Base-by-base conservation (phyloP, 2,329 filamentous ascomycete genomes). In the Penicillium sp. region DNA sequence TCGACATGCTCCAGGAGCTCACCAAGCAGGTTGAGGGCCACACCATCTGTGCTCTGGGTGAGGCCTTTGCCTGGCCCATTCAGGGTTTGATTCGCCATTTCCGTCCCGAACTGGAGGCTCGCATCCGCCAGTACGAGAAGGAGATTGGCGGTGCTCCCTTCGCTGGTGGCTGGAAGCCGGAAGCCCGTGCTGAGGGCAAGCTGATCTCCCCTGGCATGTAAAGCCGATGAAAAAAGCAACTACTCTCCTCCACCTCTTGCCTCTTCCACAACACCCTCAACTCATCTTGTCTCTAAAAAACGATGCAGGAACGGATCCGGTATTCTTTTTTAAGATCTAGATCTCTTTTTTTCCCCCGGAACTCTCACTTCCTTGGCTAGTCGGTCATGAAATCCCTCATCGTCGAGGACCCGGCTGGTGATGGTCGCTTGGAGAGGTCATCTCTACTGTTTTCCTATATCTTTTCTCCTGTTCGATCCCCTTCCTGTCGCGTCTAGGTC, bases 1-100 rank as follows among this genome's bases (percentile, higher is more conserved):
- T 99, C 77, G 95, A 99, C 78, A 99, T 99, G 95, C 86, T 99
- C 69, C 95, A 97, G 83, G 95, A 99, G 84, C 83, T 99, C 70
- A 99, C 95, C 65, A 99, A 99, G 86, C 95, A 99, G 82, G 95
- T 99, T 64, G 95, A 99, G 83, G 95, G 95, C 11, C 95, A 99
- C 84, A 98, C 95, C 52, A 99, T 99, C 74, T 99, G 95, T 80
- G 95, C 94, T 80, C 83, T 99, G 66, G 95, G 95, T 61, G 95
- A 99, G 83, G 95, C 95, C 65, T 99, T 99, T 71, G 93, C 95
- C 66, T 99, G 95, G 95, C 95, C 95, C 66, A 90, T 99, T 68
- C 95, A 99, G 82, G 95, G 95, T 78, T 86, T 99, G 62, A 99
- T 99, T 80, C 90, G 95, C 74, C 95, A 99, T 82, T 99, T 99